Conservation (phyloP, 345 rosid species). For the Bruguiera sexangula region DNA sequence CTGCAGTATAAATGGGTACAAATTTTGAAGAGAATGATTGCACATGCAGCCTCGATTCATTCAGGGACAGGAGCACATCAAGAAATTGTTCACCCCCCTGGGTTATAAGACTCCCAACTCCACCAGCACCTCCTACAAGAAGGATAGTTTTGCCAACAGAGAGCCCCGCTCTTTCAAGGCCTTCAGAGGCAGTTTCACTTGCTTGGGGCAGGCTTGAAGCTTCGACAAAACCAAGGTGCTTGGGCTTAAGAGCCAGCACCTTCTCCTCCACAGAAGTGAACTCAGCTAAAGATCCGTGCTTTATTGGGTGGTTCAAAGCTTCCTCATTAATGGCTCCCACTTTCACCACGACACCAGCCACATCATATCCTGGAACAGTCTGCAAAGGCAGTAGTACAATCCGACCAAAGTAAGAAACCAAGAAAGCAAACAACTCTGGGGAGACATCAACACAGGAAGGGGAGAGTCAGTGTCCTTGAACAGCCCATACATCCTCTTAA, state of each 20-base stretch:
- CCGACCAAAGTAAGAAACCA: background rate
- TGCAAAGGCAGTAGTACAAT: background rate
- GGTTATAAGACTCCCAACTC: slow-evolving; percentile 14
- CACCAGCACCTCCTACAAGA: slow-evolving; percentile 16
- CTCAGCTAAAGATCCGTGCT: slow-evolving; percentile 8
- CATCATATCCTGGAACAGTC: slow-evolving; percentile 19
- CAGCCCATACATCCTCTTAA: background rate
- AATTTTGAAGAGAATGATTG: too few relatives aligned
- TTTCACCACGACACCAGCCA: slow-evolving; percentile 18
- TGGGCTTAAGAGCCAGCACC: slow-evolving; percentile 17
- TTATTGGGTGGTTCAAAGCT: slow-evolving; percentile 2
- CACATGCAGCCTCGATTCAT: too few relatives aligned
- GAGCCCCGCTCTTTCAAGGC: slow-evolving; percentile 13
- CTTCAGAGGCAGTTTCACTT: slow-evolving; percentile 15
- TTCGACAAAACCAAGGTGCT: slow-evolving; percentile 11
- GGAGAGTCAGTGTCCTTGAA: slow-evolving; percentile 8
- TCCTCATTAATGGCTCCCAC: slow-evolving; percentile 11
- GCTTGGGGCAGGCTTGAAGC: slow-evolving; percentile 16
- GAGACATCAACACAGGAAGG: background rate
- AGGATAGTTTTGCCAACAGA: slow-evolving; percentile 15
- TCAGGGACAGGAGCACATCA: too few relatives aligned
- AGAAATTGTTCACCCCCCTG: background rate
- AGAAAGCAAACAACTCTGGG: background rate
- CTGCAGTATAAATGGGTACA: too few relatives aligned
- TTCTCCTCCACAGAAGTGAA: slow-evolving; percentile 21